These are phyloP conservation scores for Chalciporus piperatus DNA, from an alignment of 768 basidiomycete species.

Conservation along the genomic window DNA sequence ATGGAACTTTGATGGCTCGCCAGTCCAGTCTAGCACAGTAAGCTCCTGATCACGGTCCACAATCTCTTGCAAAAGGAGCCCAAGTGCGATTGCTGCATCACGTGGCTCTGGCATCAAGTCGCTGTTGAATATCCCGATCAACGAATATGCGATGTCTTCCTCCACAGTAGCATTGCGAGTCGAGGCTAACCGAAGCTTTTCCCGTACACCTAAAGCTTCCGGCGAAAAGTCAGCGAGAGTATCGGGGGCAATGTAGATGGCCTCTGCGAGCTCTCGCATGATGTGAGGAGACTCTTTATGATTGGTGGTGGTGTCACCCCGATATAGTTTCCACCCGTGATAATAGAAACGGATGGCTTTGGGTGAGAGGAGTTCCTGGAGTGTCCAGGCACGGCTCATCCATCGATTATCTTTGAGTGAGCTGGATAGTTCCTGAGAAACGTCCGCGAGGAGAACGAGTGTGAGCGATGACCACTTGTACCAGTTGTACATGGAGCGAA, in stretches of 20 bases:
- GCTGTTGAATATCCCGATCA: conserved; percentile 17
- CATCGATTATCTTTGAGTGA: conserved; percentile 9
- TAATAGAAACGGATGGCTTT: conserved; percentile 12
- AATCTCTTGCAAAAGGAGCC: conserved; percentile 11
- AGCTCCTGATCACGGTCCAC: conserved; percentile 11
- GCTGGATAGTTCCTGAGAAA: not conserved
- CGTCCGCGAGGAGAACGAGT: conserved; percentile 9
- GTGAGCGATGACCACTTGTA: conserved; percentile 11
- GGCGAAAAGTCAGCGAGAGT: conserved; percentile 1
- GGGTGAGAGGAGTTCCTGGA: conserved; percentile 14
- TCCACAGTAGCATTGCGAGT: conserved; percentile 6
- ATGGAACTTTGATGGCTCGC: conserved; percentile 14
- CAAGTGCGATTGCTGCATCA: conserved; percentile 8
- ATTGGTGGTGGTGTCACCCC: not conserved
- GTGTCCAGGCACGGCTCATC: conserved; percentile 16
- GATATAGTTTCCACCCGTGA: conserved; percentile 2
- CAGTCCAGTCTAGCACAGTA: conserved; percentile 20
- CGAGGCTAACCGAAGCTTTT: conserved; percentile 13
- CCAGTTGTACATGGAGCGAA: conserved; percentile 16
- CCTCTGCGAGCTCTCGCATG: not conserved
- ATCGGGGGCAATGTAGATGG: not conserved
- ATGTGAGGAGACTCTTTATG: conserved; percentile 6
- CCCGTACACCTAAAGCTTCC: not conserved
- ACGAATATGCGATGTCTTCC: conserved; percentile 13
- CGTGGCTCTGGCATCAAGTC: conserved; percentile 7